Evolutionary conservation across 1,284 basidiomycete species (phyloP).

Genomic region (Pisolithus thermaeus): DNA sequence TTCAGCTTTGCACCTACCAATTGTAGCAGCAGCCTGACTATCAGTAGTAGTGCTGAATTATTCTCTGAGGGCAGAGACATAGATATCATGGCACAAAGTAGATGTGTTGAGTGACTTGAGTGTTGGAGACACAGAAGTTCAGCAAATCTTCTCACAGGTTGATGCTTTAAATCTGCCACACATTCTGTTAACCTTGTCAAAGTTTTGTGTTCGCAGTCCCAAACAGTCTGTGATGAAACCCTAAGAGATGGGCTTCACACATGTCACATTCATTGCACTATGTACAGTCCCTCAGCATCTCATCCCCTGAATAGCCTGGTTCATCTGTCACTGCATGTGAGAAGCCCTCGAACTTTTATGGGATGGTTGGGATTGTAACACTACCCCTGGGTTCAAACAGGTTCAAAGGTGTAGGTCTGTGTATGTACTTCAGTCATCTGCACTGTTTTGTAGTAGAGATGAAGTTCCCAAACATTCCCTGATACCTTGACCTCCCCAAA

Average conservation of each 20-base stretch:
- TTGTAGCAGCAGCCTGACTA: constrained; percentile 7
- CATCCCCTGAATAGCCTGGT: too few species aligned
- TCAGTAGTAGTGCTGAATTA: constrained; percentile 14
- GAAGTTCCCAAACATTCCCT: too few species aligned
- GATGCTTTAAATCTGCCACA: constrained; percentile 27
- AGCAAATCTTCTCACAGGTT: constrained; percentile 17
- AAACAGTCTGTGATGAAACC: constrained; percentile 1
- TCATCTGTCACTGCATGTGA: too few species aligned
- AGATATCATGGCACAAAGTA: constrained; percentile 27
- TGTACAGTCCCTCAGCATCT: neutral
- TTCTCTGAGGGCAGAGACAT: constrained; percentile 24
- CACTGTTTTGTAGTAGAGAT: too few species aligned
- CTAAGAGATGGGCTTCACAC: neutral
- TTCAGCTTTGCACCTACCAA: constrained; percentile 21
- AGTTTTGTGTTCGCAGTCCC: constrained; percentile 19
- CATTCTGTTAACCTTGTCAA: constrained; percentile 25
- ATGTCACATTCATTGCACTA: neutral
- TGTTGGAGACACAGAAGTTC: constrained; percentile 7
- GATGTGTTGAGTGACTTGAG: constrained; percentile 7
- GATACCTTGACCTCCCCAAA: too few species aligned
- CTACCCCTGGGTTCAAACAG: too few species aligned
- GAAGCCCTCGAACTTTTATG: too few species aligned
- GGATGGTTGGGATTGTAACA: too few species aligned
- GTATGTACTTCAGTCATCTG: too few species aligned
- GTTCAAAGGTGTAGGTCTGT: too few species aligned